Evolutionary conservation across 2,329 filamentous ascomycete species (phyloP).

Genomic region (Plectosphaerella plurivora): DNA sequence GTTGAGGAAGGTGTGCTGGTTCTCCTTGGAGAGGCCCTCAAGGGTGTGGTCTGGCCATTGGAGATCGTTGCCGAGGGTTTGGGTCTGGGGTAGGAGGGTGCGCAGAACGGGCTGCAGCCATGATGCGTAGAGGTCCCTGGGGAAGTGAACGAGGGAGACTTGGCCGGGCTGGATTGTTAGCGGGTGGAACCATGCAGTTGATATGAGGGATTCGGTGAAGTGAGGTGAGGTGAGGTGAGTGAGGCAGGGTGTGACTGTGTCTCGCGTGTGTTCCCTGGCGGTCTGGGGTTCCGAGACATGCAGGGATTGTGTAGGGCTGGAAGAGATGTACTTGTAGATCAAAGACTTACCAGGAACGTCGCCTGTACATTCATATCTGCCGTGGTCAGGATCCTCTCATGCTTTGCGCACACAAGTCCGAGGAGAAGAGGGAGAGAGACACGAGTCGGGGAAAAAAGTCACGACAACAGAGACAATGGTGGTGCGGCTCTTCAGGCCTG

Average conservation of each 20-base stretch:
- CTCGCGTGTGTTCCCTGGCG: constrained; percentile 4
- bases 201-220: background rate
- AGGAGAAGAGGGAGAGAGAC: too few relatives aligned
- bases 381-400: background rate
- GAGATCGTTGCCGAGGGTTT: constrained; percentile 30
- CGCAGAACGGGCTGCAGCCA: constrained; percentile 86
- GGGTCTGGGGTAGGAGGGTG: constrained; percentile 67
- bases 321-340: background rate
- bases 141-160: constrained; percentile 86
- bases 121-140: constrained; percentile 68
- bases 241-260: background rate
- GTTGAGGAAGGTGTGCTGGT: constrained; percentile 80
- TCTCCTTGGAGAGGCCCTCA: constrained; percentile 44
- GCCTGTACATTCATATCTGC: constrained; percentile 52
- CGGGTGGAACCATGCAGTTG: background rate
- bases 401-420: background rate
- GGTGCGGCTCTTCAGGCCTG: too few relatives aligned
- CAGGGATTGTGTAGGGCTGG: background rate
- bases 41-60: constrained; percentile 30
- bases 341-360: constrained; percentile 48
- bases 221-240: background rate
- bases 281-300: constrained; percentile 1
- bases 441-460: too few relatives aligned
- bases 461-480: too few relatives aligned
- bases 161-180: constrained; percentile 64